Evolutionary conservation across 164 flowering plant genomes (phyloP), one percentile per base, ranked within the genome.

Genomic region (Umbellularia californica): DNA sequence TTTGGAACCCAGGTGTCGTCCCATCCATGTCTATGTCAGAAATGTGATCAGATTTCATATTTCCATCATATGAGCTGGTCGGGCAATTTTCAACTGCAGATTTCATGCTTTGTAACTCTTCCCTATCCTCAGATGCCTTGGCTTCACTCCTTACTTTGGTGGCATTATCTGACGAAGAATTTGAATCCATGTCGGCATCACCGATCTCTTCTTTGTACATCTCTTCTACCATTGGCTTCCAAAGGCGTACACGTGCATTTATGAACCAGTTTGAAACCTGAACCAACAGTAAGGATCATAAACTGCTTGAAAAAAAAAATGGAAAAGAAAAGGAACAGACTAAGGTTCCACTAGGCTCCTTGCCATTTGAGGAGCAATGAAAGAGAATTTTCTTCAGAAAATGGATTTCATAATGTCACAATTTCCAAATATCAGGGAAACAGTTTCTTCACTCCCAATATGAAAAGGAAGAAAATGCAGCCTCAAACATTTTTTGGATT

Each of bases 201-300:
- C 93, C 95, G 69, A 76, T 75, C 77, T 94, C 98, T 82, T 94
- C 96, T 79, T 91, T 94, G 88, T 94, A 92, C 98, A 94, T 94
- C 79, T 94, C 98, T 81, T 94, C 97, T 2, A 94, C 97, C 98
- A 94, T 92, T 24, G 98, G 97, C 85, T 94, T 94, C 98, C 98
- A 94, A 35, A 94, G 94, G 41, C 98, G 90, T 68, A 94, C 98
- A 4, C 98, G 86, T 33, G 97, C 97, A 83, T 94, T 92, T 73
- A 94, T 94, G 82, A 92, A 94, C 98, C 98, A 94, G 80, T 94
- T 94, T 65, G 98, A 94, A 20, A 94, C 98, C 98, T 94, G 81
- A 83, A 65, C 17, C 50, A 74, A 63, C 58, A 58, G 20, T 70
- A 22, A 55, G 12, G 35, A 50, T 60, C 28, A 20, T 30, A 25